phyloP scores from a whole-genome alignment of 306 rosid genomes.

The Phaseolus lunatus region DNA sequence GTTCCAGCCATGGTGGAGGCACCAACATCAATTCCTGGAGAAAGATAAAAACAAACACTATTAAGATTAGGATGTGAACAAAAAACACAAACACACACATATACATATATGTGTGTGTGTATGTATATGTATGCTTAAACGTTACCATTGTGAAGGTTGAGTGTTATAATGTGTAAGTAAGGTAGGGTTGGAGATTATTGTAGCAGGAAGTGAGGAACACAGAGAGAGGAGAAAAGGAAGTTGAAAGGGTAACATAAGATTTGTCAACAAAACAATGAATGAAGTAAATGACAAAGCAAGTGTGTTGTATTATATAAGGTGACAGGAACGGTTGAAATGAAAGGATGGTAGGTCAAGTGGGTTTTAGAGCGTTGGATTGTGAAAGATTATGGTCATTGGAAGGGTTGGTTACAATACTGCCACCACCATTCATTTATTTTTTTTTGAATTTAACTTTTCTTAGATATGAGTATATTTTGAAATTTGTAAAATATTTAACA shows the following conservation, averaged over 20 bases:
- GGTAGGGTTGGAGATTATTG: slow-evolving; percentile 29
- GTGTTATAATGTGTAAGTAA: background rate
- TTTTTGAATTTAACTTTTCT: background rate
- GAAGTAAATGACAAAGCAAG: slow-evolving; percentile 46
- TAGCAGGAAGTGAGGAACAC: background rate
- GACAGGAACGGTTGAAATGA: slow-evolving; percentile 47
- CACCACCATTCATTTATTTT: background rate
- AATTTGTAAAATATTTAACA: background rate
- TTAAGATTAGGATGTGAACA: background rate
- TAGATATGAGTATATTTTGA: background rate
- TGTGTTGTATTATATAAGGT: slow-evolving; percentile 17
- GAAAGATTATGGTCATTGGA: background rate
- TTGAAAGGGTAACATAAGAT: slow-evolving; percentile 52
- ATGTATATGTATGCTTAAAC: background rate
- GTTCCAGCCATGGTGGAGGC: slow-evolving; percentile 69
- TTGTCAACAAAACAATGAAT: slow-evolving; percentile 43
- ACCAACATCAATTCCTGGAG: slow-evolving; percentile 53
- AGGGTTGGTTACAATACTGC: background rate
- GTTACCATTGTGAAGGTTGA: slow-evolving; percentile 44
- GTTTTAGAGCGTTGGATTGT: slow-evolving; percentile 55
- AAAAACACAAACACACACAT: no score
- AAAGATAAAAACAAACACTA: slow-evolving; percentile 3
- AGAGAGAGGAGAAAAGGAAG: background rate
- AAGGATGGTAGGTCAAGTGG: slow-evolving; percentile 52
- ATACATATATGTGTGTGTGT: no score